Conservation (phyloP, 1,284 basidiomycete genomes). For the Ganoderma multipileum region DNA sequence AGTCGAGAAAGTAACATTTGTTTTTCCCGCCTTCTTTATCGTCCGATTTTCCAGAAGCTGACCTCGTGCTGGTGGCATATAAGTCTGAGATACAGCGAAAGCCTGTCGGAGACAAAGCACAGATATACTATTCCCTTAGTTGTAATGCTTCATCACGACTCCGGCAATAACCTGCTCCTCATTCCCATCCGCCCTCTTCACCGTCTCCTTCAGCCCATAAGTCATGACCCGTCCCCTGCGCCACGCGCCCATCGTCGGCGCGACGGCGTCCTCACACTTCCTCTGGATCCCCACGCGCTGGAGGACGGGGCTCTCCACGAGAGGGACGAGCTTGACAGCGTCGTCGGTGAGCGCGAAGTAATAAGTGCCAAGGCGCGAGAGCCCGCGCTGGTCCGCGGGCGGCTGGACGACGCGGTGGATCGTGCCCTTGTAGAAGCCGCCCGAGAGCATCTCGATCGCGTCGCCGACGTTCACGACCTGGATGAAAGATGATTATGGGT, state of each 20-base stretch:
- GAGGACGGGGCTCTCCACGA: constrained; percentile 50
- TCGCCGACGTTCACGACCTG: constrained; percentile 66
- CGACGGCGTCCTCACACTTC: constrained; percentile 41
- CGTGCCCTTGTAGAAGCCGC: constrained; percentile 50
- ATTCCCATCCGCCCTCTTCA: constrained; percentile 43
- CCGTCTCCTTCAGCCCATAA: constrained; percentile 43
- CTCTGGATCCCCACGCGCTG: constrained; percentile 42
- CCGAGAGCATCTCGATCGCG: constrained; percentile 60
- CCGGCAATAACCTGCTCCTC: constrained; percentile 54
- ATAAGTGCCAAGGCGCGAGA: constrained; percentile 53
- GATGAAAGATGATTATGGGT: neutral
- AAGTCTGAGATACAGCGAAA: no score
- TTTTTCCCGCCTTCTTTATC: no score
- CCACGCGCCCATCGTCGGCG: constrained; percentile 47
- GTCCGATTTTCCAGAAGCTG: no score
- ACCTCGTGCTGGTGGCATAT: no score
- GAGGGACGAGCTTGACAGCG: constrained; percentile 45
- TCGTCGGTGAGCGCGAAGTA: constrained; percentile 48
- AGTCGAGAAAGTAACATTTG: no score
- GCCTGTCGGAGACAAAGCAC: no score
- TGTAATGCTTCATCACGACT: constrained; percentile 52
- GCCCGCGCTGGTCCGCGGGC: constrained; percentile 46
- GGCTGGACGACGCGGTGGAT: constrained; percentile 51
- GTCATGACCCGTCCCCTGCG: constrained; percentile 43
- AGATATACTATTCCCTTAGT: no score